Evolutionary conservation across 1,284 basidiomycete genomes (phyloP).

Genomic region (Ustilago hordei): DNA sequence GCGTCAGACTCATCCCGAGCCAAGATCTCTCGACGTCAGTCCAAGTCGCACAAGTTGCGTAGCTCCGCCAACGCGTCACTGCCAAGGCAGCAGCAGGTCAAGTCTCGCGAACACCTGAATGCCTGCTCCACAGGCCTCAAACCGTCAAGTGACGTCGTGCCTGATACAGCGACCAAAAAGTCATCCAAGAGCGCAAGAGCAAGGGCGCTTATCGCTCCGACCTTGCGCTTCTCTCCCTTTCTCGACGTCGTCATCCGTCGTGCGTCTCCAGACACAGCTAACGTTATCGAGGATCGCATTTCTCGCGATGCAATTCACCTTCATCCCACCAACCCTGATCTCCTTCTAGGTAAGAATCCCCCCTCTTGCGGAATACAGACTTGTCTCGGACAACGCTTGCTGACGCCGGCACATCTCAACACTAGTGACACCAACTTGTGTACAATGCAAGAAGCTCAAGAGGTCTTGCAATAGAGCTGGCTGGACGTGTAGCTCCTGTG

Average conservation of each 20-base stretch:
- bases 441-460: not conserved
- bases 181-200: not conserved
- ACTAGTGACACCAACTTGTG: slow-evolving; percentile 13
- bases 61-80: not conserved
- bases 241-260: slow-evolving; percentile 12
- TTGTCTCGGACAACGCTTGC: not conserved
- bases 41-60: not conserved
- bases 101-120: not conserved
- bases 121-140: not conserved
- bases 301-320: slow-evolving; percentile 4
- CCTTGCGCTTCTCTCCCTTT: not conserved
- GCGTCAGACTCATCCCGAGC: not conserved
- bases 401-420: not conserved
- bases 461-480: slow-evolving; percentile 11
- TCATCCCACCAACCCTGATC: slow-evolving; percentile 7
- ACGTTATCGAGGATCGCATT: not conserved
- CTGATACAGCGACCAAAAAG: not conserved
- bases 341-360: slow-evolving; percentile 16
- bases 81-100: not conserved
- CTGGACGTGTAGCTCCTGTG: not conserved
- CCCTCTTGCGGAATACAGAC: too few species aligned
- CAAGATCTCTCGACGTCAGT: not conserved
- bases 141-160: not conserved
- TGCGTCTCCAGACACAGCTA: slow-evolving; percentile 1
- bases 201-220: not conserved